Evolutionary conservation across 805 yeast genomes (phyloP).

Genomic region (Zygosaccharomyces lentus): DNA sequence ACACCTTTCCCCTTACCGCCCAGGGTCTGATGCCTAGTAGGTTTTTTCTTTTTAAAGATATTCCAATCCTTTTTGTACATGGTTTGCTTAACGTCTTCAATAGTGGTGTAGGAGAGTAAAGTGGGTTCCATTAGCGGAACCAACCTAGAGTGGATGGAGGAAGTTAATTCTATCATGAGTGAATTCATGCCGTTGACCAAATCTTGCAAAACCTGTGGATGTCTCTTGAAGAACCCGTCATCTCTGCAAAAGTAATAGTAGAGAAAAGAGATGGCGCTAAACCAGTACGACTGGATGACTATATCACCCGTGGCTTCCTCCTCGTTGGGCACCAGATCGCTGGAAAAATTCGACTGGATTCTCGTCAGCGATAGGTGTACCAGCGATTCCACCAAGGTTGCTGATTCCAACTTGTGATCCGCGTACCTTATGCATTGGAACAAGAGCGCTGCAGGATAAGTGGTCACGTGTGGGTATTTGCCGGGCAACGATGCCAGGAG

Average conservation of each 20-base stretch:
- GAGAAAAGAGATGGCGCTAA: slow-evolving; percentile 70
- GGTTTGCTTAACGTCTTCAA: slow-evolving; percentile 75
- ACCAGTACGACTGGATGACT: slow-evolving; percentile 79
- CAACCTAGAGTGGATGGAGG: slow-evolving; percentile 60
- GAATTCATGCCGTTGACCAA: slow-evolving; percentile 52
- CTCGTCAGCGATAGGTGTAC: slow-evolving; percentile 58
- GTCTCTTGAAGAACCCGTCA: slow-evolving; percentile 48
- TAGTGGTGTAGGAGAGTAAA: slow-evolving; percentile 68
- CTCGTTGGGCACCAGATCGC: slow-evolving; percentile 10
- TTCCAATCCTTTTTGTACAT: slow-evolving; percentile 73
- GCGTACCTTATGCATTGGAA: slow-evolving; percentile 71
- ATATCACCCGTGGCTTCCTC: slow-evolving; percentile 48
- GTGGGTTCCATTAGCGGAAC: slow-evolving; percentile 58
- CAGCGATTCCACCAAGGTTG: slow-evolving; percentile 53
- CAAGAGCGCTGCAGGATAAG: slow-evolving; percentile 62
- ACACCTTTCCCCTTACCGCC: slow-evolving; percentile 11
- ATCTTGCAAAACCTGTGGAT: slow-evolving; percentile 61
- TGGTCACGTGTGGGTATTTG: slow-evolving; percentile 42
- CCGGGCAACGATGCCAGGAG: slow-evolving; percentile 59
- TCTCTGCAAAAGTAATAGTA: slow-evolving; percentile 74
- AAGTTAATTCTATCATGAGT: slow-evolving; percentile 58
- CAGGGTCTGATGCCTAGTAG: slow-evolving; percentile 21
- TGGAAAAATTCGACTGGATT: slow-evolving; percentile 49
- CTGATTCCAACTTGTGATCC: slow-evolving; percentile 48
- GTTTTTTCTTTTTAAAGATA: slow-evolving; percentile 44